Evolutionary conservation across 2,329 filamentous ascomycete species (phyloP), one percentile per base, ranked within the genome.

Genomic region (Penicillium sp.): DNA sequence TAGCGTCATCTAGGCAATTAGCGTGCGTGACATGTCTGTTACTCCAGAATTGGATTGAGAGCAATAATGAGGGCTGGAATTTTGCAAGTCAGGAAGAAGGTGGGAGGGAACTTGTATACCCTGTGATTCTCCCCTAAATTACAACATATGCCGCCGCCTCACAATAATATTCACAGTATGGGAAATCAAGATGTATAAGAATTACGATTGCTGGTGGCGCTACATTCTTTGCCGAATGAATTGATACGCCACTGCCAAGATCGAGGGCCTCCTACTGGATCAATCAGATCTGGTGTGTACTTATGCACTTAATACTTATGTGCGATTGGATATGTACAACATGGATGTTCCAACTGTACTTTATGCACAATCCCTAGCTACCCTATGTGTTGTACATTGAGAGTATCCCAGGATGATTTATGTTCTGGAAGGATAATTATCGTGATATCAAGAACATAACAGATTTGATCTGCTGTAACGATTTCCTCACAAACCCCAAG

Each of bases 201-300:
- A 18, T 34, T 4, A 13, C 10, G 13, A 7, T 14, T 35, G 34
- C 14, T 14, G 18, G 16, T 29, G 14, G 30, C 26, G 40, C 40
- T 3, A 14, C 42, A 47, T 52, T 51, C 23, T 27, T 51, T 32
- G 8, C 7, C 29, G 14, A 45, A 34, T 30, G 30, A 16, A 23
- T 45, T 23, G 42, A 34, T 44, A 13, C 34, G 34, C 34, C 41
- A 36, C 34, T 51, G 49, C 35, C 42, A 52, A 52, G 49, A 26
- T 29, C 30, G n/a, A n/a, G n/a, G 36, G 14, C 10, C 18, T 16
- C 27, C 5, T 18, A 32, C 34, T 14, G 16, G 40, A 45, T 18
- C 8, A 14, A 38, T 51, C 41, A n/a, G 13, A 40, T 34, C 26
- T 4, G 36, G 7, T 30, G 27, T n/a, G n/a, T n/a, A n/a, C n/a